These are phyloP conservation scores for Circinella umbellata DNA, from an alignment of 371 early-diverging fungal species.

Conservation along the genomic window DNA sequence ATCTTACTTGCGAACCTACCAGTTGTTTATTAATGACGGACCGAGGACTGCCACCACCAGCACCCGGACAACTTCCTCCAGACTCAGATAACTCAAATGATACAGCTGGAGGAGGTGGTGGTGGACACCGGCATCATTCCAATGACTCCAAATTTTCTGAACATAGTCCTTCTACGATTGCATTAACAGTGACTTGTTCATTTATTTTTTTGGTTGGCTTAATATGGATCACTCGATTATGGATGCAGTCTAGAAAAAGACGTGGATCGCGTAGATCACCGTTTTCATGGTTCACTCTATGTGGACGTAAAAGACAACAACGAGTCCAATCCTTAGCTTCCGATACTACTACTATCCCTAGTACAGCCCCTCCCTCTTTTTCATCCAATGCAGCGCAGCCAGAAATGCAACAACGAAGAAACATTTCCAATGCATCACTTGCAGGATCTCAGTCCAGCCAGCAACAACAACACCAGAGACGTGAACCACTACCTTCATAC, in stretches of 20 bases:
- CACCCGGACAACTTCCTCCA: constrained; percentile 24
- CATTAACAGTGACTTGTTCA: constrained; percentile 29
- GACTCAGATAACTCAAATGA: neutral
- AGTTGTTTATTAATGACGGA: constrained; percentile 34
- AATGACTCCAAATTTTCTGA: constrained; percentile 4
- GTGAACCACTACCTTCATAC: constrained; percentile 44
- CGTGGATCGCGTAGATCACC: constrained; percentile 5
- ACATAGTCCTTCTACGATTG: constrained; percentile 35
- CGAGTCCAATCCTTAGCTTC: constrained; percentile 8
- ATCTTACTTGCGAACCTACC: constrained; percentile 40
- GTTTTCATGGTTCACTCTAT: constrained; percentile 8
- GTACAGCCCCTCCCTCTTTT: constrained; percentile 45
- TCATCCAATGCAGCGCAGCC: constrained; percentile 31
- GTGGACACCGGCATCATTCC: constrained; percentile 17
- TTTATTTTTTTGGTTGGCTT: constrained; percentile 26
- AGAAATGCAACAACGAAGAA: constrained; percentile 19
- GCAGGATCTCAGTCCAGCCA: neutral
- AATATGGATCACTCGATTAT: constrained; percentile 22
- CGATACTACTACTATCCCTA: constrained; percentile 20
- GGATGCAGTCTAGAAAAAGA: constrained; percentile 21
- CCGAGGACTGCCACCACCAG: constrained; percentile 28
- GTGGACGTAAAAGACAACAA: neutral
- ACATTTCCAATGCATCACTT: constrained; percentile 10
- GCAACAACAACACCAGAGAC: constrained; percentile 10
- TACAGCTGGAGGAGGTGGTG: neutral